Percentiles rank a stretch among this genome's conserved stretches.
These are phyloP conservation scores for Vaucheria bursata DNA, from an alignment of 352 stramenopile genomes.

Conservation along the genomic window DNA sequence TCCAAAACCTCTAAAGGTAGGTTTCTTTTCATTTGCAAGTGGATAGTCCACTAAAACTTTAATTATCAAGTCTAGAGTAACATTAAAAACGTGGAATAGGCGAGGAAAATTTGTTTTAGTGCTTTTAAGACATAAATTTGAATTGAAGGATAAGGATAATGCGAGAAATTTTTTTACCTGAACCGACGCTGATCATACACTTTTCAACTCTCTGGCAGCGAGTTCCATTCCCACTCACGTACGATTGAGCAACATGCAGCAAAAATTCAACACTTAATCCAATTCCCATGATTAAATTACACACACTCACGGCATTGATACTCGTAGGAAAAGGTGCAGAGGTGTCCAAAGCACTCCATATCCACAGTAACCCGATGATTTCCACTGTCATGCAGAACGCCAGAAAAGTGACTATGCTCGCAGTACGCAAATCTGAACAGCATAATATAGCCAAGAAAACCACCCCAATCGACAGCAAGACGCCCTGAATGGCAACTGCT, in stretches of 20 bases:
- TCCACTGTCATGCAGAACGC: background rate
- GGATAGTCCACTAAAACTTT: no score
- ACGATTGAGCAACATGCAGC: constrained; percentile 71
- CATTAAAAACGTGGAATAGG: no score
- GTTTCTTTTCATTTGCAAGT: no score
- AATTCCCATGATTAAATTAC: constrained; percentile 70
- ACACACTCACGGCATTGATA: constrained; percentile 76
- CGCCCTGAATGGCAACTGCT: background rate
- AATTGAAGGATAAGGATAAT: no score
- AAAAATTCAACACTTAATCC: constrained; percentile 77
- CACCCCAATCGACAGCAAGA: background rate
- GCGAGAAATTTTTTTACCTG: no score
- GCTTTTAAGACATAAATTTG: no score
- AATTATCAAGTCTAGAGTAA: no score
- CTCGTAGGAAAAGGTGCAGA: constrained; percentile 55
- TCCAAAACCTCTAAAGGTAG: no score
- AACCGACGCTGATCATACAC: no score
- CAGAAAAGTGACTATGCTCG: background rate
- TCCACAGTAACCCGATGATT: constrained; percentile 65
- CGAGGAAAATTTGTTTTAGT: no score
- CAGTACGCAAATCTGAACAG: background rate
- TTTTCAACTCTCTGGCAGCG: constrained; percentile 60
- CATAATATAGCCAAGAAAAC: background rate
- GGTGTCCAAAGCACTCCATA: constrained; percentile 59
- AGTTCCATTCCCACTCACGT: constrained; percentile 55